Percentiles rank a stretch among this genome's conserved stretches.
These are phyloP conservation scores for Salvia miltiorrhiza DNA, from an alignment of 257 asterid genomes.

Conservation along the genomic window DNA sequence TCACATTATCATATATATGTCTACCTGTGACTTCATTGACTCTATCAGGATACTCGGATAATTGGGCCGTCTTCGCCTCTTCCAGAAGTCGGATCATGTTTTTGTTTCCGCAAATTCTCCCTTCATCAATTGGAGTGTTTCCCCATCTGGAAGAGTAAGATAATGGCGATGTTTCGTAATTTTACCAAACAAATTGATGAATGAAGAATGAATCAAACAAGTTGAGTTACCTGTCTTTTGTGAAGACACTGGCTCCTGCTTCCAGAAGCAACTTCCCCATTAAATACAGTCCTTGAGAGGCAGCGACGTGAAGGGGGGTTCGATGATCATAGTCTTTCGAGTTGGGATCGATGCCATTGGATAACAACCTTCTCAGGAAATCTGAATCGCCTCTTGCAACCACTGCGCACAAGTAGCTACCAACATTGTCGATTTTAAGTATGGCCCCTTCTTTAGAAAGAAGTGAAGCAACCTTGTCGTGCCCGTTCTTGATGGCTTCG, in stretches of 20 bases:
- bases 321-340: slow-evolving; percentile 70
- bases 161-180: slow-evolving; percentile 14
- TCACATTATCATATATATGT: background rate
- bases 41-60: slow-evolving; percentile 38
- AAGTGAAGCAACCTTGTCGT: slow-evolving; percentile 60
- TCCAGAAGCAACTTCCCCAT: slow-evolving; percentile 81
- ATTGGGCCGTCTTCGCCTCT: slow-evolving; percentile 55
- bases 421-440: slow-evolving; percentile 54
- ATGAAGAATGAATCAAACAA: background rate
- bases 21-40: slow-evolving; percentile 53
- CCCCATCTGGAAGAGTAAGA: slow-evolving; percentile 60
- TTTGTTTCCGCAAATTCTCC: slow-evolving; percentile 63
- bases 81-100: slow-evolving; percentile 62
- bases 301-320: slow-evolving; percentile 83
- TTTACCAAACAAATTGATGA: background rate
- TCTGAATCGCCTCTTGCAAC: slow-evolving; percentile 81
- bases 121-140: slow-evolving; percentile 82
- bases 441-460: slow-evolving; percentile 70
- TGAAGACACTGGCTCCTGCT: slow-evolving; percentile 81
- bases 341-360: slow-evolving; percentile 75
- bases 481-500: slow-evolving; percentile 80
- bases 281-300: slow-evolving; percentile 66
- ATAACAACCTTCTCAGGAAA: slow-evolving; percentile 56
- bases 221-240: slow-evolving; percentile 65
- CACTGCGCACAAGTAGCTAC: slow-evolving; percentile 63